Percentiles rank a stretch among this genome's conserved stretches.
Conservation (phyloP, 1,284 basidiomycete genomes). For the Fomitopsis betulina region DNA sequence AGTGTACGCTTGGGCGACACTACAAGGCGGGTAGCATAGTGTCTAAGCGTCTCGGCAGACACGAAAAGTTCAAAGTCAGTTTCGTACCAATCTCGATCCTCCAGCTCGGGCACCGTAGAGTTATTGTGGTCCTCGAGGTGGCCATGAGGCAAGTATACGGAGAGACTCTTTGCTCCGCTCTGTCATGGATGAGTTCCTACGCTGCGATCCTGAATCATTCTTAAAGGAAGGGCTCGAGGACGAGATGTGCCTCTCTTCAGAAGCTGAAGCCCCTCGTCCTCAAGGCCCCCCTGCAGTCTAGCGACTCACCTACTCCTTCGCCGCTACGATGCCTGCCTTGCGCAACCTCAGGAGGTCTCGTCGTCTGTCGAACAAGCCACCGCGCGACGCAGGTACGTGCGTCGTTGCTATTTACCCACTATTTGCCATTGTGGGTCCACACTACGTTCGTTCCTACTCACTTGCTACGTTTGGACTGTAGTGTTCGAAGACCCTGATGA, state of each 20-base stretch:
- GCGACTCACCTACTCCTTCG: neutral
- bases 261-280: neutral
- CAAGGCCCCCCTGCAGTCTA: conserved; percentile 5
- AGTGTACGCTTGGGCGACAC: neutral
- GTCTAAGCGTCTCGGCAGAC: neutral
- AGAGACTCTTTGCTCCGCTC: neutral
- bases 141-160: conserved; percentile 8
- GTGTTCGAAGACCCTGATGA: conserved; percentile 6
- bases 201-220: conserved; percentile 3
- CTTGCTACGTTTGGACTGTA: conserved; percentile 7
- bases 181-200: neutral
- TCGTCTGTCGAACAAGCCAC: conserved; percentile 13
- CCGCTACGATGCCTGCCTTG: neutral
- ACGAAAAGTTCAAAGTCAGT: conserved; percentile 4
- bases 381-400: conserved; percentile 16
- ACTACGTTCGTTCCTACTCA: conserved; percentile 12
- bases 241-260: conserved; percentile 1
- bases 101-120: neutral
- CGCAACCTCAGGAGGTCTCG: conserved; percentile 13
- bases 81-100: conserved; percentile 4
- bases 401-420: conserved; percentile 4
- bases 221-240: conserved; percentile 11
- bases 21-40: neutral
- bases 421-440: conserved; percentile 15
- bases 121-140: conserved; percentile 1